Evolutionary conservation across 495 filamentous ascomycete genomes (phyloP).

Genomic region (Penicillium tannophilum): DNA sequence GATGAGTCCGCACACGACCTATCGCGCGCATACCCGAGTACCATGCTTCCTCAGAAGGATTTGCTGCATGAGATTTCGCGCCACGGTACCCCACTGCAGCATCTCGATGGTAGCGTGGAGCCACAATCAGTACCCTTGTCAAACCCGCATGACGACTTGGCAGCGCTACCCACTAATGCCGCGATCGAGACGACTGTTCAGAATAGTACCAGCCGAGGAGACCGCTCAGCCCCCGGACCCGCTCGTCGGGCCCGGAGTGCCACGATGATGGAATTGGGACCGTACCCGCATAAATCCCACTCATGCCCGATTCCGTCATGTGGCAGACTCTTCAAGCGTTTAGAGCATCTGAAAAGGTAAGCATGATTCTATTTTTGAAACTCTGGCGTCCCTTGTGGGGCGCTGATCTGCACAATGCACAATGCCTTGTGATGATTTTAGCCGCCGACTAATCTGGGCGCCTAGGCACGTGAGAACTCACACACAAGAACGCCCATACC

Average conservation of each 20-base stretch:
- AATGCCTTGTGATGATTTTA: constrained; percentile 37
- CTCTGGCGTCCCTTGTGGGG: constrained; percentile 12
- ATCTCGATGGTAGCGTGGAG: constrained; percentile 75
- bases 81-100: constrained; percentile 82
- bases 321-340: constrained; percentile 94
- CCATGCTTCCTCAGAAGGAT: constrained; percentile 74
- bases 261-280: constrained; percentile 93
- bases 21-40: constrained; percentile 63
- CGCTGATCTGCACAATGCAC: constrained; percentile 24
- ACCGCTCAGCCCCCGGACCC: constrained; percentile 68
- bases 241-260: constrained; percentile 90
- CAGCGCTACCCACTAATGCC: constrained; percentile 64
- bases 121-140: constrained; percentile 59
- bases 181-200: constrained; percentile 57
- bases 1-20: constrained; percentile 72
- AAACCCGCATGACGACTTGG: constrained; percentile 67
- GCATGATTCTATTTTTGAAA: constrained; percentile 38
- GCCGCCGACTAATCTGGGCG: constrained; percentile 58
- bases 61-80: constrained; percentile 79
- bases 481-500: constrained; percentile 97
- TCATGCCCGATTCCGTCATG: constrained; percentile 99
- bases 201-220: constrained; percentile 61
- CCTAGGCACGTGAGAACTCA: constrained; percentile 96
- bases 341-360: constrained; percentile 99
- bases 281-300: constrained; percentile 96